Conservation (phyloP, 2,329 filamentous ascomycete species). For the Aureobasidium mangrovei region DNA sequence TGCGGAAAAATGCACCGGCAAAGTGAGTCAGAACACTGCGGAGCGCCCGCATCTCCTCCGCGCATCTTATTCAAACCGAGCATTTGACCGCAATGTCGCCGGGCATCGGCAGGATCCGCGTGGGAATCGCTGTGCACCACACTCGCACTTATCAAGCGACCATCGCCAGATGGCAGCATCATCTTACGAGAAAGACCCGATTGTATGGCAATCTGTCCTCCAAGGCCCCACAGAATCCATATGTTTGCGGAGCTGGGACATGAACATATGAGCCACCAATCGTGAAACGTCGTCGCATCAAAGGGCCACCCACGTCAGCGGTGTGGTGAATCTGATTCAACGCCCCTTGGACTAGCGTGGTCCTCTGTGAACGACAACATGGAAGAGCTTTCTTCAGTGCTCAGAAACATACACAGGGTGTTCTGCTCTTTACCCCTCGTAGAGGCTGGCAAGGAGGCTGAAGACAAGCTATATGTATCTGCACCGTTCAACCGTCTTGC, state of each 20-base stretch:
- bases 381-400: not conserved
- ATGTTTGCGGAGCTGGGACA: not conserved
- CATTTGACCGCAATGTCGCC: slow-evolving; percentile 1
- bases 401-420: too few relatives aligned
- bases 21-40: slow-evolving; percentile 8
- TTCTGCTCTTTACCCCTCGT: too few relatives aligned
- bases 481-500: too few relatives aligned
- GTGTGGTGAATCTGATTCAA: not conserved
- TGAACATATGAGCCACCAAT: not conserved
- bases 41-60: not conserved
- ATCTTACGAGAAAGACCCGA: slow-evolving; percentile 4
- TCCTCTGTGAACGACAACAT: not conserved
- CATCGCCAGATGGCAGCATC: not conserved
- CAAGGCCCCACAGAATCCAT: not conserved
- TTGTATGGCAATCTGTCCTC: not conserved
- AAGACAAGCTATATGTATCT: too few relatives aligned
- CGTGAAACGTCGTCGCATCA: not conserved
- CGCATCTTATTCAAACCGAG: slow-evolving; percentile 5
- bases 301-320: slow-evolving; percentile 8
- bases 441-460: too few relatives aligned
- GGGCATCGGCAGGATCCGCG: slow-evolving; percentile 1
- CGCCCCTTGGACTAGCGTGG: not conserved
- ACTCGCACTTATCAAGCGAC: not conserved
- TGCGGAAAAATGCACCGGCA: slow-evolving; percentile 9
- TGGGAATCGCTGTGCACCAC: too few relatives aligned